Evolutionary conservation across 768 basidiomycete genomes (phyloP).

Genomic region (Tremella yokohamensis): DNA sequence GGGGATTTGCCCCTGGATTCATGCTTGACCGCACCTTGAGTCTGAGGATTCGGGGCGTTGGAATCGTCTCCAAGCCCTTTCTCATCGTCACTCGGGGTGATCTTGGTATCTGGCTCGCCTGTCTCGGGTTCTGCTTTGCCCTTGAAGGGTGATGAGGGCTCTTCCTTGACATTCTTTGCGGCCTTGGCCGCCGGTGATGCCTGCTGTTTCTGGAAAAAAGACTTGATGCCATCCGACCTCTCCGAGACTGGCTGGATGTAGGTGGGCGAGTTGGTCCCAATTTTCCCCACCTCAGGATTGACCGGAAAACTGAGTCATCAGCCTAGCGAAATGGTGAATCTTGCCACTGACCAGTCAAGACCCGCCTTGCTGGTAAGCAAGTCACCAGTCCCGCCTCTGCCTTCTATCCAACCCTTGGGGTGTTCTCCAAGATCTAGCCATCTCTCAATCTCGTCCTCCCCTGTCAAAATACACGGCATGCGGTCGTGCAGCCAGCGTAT

Average conservation of each 20-base stretch:
- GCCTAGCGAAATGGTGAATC: background rate
- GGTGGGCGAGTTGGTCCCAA: slow-evolving; percentile 73
- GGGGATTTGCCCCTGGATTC: slow-evolving; percentile 6
- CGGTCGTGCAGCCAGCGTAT: slow-evolving; percentile 88
- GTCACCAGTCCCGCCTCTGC: slow-evolving; percentile 59
- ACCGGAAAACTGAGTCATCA: slow-evolving; percentile 67
- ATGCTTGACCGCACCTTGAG: slow-evolving; percentile 8
- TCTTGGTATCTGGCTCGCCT: slow-evolving; percentile 19
- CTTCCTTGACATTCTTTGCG: background rate
- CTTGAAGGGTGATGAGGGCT: background rate
- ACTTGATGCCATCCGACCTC: slow-evolving; percentile 71
- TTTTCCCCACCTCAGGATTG: slow-evolving; percentile 83
- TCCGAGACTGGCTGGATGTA: slow-evolving; percentile 75
- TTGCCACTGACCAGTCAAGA: slow-evolving; percentile 63
- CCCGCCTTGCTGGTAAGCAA: slow-evolving; percentile 58
- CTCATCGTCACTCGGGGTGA: slow-evolving; percentile 23
- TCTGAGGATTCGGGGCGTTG: slow-evolving; percentile 38
- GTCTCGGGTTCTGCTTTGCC: slow-evolving; percentile 10
- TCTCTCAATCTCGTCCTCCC: slow-evolving; percentile 58
- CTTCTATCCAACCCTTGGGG: slow-evolving; percentile 64
- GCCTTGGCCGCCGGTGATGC: slow-evolving; percentile 19
- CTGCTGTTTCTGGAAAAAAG: slow-evolving; percentile 50
- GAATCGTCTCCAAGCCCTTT: slow-evolving; percentile 44
- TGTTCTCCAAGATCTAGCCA: slow-evolving; percentile 77
- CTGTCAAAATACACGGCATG: slow-evolving; percentile 68